Conservation (phyloP, 495 filamentous ascomycete species). For the Xylaria intraflava region DNA sequence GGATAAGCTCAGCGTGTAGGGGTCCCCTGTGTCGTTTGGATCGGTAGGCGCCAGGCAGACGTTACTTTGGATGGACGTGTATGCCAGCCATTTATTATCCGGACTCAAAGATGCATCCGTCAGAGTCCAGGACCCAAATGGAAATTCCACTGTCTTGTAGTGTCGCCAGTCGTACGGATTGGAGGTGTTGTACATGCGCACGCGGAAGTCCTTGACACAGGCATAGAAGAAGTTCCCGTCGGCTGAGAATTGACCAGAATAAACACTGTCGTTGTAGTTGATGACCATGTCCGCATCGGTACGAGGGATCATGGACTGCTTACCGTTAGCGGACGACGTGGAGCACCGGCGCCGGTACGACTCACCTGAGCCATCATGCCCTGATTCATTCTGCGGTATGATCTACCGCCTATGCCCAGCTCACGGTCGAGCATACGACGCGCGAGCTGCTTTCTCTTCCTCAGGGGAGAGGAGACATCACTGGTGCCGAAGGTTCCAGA, state of each 20-base stretch:
- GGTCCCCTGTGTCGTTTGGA: constrained; percentile 69
- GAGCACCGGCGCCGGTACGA: background rate
- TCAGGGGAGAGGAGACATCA: constrained; percentile 45
- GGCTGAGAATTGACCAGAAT: constrained; percentile 92
- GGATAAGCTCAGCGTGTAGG: constrained; percentile 64
- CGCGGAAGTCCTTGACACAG: constrained; percentile 86
- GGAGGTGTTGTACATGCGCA: constrained; percentile 96
- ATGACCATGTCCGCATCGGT: constrained; percentile 81
- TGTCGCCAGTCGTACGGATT: constrained; percentile 94
- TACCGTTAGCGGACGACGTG: background rate
- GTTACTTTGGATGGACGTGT: constrained; percentile 73
- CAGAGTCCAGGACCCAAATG: constrained; percentile 87
- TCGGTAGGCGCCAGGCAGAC: constrained; percentile 85
- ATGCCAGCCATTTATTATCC: constrained; percentile 85
- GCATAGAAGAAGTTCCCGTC: constrained; percentile 98
- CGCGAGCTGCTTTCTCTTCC: constrained; percentile 55
- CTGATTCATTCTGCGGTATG: constrained; percentile 49
- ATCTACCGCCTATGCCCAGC: constrained; percentile 54
- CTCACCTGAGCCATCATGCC: constrained; percentile 55
- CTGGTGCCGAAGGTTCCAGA: constrained; percentile 69
- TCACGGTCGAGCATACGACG: constrained; percentile 71
- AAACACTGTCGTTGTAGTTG: constrained; percentile 75
- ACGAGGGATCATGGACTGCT: constrained; percentile 56
- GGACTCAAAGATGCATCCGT: constrained; percentile 90
- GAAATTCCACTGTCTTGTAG: constrained; percentile 86